Evolutionary conservation across 2,329 filamentous ascomycete species (phyloP), one percentile per base, ranked within the genome.

Genomic region (Alternaria triticina): DNA sequence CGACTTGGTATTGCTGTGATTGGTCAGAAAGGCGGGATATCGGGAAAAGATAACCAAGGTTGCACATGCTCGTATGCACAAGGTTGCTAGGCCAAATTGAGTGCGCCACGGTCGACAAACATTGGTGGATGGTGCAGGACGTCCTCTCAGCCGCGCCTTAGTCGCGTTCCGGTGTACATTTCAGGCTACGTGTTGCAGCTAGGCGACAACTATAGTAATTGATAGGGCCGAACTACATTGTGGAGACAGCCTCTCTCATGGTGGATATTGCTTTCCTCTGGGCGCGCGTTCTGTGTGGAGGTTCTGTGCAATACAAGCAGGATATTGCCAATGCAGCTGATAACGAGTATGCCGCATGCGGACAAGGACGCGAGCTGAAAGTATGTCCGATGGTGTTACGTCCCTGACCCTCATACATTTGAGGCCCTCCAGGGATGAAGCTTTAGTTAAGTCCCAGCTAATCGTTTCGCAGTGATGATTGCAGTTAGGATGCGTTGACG

Each of bases 1-100:
- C 44, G 44, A 50, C 58, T 56, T 61, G 58, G 58, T 54, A 27
- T 33, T 11, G 27, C 44, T 13, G 11, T 61, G 36, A 61, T 61
- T 61, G 54, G 59, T 17, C 43, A 40, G n/a, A 36, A 27, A 11
- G 6, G 22, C 44, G 36, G 15, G 36, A 15, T 33, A 47, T 51
- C 43, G 11, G 43, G 27, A 6, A n/a, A 46, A 46, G 27, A 46
- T 54, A 28, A 45, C 13, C 13, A 33, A 50, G 15, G 20, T 36
- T 46, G 36, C 46, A 43, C 36, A 17, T 30, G 27, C n/a, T 51
- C 55, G 46, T 30, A 57, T 33, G 40, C 20, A 36, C 44, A 27
- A 56, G 33, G 33, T 28, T 36, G 27, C 36, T 10, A 36, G 30
- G 44, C 23, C 36, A 9, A 5, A 27, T 46, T 45, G 51, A 57